Evolutionary conservation across 805 yeast genomes (phyloP), one percentile per base, ranked within the genome.

Genomic region (Saturnispora dispora): DNA sequence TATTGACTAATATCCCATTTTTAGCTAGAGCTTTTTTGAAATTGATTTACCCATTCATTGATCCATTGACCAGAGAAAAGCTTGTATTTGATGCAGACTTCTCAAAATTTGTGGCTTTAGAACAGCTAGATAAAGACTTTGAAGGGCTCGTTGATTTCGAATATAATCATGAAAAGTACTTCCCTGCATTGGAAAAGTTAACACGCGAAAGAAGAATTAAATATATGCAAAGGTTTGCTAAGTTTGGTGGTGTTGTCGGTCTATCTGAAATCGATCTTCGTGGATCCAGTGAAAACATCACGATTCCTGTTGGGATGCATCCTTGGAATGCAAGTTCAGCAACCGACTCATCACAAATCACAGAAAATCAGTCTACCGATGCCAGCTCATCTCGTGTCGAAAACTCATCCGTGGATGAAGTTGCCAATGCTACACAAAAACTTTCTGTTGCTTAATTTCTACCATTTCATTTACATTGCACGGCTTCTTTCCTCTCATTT

Each of bases 21-120:
- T 69, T 90, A 51, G 98, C 90, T 6, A 86, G 96, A 87, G 83
- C 96, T 9, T 93, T 93, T 61, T 71, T 93, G 58, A 90, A 86
- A 70, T 71, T 93, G 56, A 90, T 91, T 57, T 88, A 87, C 60
- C 99, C 99, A 5, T 93, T 93, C 66, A 93, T 93, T 57, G 99
- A 93, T 64, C 97, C 99, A 9, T 70, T 88, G 62, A 93, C 99
- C 1, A 77, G 96, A 55, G 96, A 90, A 67, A 93, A 93, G 70
- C 77, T 93, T 56, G 95, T 89, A 4, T 93, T 82, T 64, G 95
- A 88, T 65, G 88, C 89, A 59, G 96, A 96, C 15, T 88, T 90
- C 68, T 76, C 81, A 22, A 72, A 87, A 35, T 91, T 85, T 61
- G 93, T 89, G 13, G 95, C 96, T 1, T 67, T 67, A 27, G 84